Evolutionary conservation across 2,329 filamentous ascomycete genomes (phyloP).

Genomic region (Fusarium stilboides): DNA sequence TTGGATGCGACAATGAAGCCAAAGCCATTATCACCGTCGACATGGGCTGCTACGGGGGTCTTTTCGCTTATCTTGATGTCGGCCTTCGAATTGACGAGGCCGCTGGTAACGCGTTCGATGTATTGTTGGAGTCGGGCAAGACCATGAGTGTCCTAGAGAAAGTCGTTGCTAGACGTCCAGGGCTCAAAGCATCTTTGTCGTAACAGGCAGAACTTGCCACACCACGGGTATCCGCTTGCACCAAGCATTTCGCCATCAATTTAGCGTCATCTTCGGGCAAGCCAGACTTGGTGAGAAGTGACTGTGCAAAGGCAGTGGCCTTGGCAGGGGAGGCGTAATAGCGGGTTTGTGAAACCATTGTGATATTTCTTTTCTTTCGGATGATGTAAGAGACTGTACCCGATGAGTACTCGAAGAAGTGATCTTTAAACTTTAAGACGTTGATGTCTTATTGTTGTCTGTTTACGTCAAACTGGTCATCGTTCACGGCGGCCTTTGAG

Average conservation of each 20-base stretch:
- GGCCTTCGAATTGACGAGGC: constrained; percentile 24
- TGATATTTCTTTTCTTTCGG: too few species aligned
- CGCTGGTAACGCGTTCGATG: constrained; percentile 23
- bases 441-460: too few species aligned
- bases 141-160: constrained; percentile 33
- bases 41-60: constrained; percentile 25
- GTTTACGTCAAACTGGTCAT: neutral
- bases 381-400: too few species aligned
- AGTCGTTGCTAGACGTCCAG: too few species aligned
- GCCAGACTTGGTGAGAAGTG: constrained; percentile 22
- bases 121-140: constrained; percentile 24
- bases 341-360: constrained; percentile 16
- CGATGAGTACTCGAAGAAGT: too few species aligned
- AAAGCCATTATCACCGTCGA: constrained; percentile 29
- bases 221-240: constrained; percentile 26
- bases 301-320: constrained; percentile 13
- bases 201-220: constrained; percentile 20
- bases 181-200: too few species aligned
- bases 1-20: constrained; percentile 28
- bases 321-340: constrained; percentile 18
- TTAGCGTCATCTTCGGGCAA: constrained; percentile 21
- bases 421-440: too few species aligned
- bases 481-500: neutral
- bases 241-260: constrained; percentile 30
- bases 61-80: constrained; percentile 23